phyloP scores from a whole-genome alignment of 2,329 filamentous ascomycete species.

The Venturia nashicola region DNA sequence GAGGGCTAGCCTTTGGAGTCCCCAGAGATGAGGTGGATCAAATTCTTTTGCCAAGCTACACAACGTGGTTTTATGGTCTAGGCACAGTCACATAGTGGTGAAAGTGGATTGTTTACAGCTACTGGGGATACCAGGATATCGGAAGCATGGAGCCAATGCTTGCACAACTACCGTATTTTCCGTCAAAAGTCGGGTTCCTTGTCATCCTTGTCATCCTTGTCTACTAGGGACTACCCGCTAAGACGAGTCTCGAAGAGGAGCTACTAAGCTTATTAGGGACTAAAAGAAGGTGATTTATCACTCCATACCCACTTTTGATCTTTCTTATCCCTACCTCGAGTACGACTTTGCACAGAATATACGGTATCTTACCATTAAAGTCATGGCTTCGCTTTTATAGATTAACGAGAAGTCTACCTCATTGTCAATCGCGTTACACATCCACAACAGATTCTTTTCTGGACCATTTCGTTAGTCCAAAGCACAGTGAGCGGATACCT shows the following conservation, averaged over 20 bases:
- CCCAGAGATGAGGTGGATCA: not conserved
- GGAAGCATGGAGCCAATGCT: not conserved
- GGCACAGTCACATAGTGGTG: not conserved
- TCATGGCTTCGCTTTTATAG: not conserved
- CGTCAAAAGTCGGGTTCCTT: no score
- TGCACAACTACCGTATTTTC: no score
- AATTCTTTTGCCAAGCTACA: not conserved
- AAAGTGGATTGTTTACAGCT: not conserved
- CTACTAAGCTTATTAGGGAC: no score
- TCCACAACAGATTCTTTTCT: not conserved
- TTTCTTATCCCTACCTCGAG: no score
- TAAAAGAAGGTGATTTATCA: no score
- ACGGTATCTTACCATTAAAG: no score
- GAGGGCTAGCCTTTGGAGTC: not conserved
- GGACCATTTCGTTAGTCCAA: not conserved
- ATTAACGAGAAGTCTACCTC: not conserved
- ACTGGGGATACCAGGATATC: not conserved
- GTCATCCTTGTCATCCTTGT: no score
- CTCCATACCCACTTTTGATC: no score
- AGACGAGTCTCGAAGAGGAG: no score
- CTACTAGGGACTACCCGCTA: no score
- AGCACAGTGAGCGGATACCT: not conserved
- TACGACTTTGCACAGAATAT: no score
- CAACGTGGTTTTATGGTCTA: not conserved
- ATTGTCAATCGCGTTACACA: not conserved